phyloP scores from a whole-genome alignment of 495 filamentous ascomycete genomes.

The Neurospora sp. region DNA sequence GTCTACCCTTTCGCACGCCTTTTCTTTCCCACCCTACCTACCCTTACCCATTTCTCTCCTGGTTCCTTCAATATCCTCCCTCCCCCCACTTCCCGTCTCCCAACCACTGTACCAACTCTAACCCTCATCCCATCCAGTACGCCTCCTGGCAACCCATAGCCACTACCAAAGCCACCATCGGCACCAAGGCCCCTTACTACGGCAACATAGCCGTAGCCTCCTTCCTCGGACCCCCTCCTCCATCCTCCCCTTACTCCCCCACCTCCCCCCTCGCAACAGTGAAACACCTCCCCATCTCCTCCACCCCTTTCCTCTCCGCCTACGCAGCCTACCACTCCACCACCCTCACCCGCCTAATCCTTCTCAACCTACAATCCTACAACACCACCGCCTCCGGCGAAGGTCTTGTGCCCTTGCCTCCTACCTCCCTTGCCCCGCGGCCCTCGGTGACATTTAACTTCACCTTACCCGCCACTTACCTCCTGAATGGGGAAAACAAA shows the following conservation, averaged over 20 bases:
- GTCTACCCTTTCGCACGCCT: background rate
- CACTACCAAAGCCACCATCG: conserved; percentile 40
- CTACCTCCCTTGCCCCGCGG: conserved; percentile 20
- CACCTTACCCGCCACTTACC: conserved; percentile 1
- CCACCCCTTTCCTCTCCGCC: conserved; percentile 38
- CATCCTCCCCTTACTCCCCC: conserved; percentile 5
- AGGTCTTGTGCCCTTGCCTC: conserved; percentile 11
- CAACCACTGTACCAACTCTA: background rate
- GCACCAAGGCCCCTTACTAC: conserved; percentile 60
- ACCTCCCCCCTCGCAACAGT: conserved; percentile 18
- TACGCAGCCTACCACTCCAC: conserved; percentile 48
- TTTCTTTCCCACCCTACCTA: background rate
- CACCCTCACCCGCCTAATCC: conserved; percentile 36
- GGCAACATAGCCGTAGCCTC: conserved; percentile 51
- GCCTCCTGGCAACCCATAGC: conserved; percentile 47
- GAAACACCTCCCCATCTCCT: conserved; percentile 32
- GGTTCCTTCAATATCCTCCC: too few relatives aligned
- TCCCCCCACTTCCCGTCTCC: background rate
- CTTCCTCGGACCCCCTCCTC: conserved; percentile 31
- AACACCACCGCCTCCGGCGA: conserved; percentile 45
- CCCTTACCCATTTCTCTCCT: background rate
- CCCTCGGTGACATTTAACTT: conserved; percentile 34
- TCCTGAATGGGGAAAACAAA: background rate
- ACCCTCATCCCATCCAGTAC: conserved; percentile 3
- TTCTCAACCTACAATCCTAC: conserved; percentile 51